Evolutionary conservation across 768 basidiomycete genomes (phyloP).

Genomic region (Xanthoconium stramineum): DNA sequence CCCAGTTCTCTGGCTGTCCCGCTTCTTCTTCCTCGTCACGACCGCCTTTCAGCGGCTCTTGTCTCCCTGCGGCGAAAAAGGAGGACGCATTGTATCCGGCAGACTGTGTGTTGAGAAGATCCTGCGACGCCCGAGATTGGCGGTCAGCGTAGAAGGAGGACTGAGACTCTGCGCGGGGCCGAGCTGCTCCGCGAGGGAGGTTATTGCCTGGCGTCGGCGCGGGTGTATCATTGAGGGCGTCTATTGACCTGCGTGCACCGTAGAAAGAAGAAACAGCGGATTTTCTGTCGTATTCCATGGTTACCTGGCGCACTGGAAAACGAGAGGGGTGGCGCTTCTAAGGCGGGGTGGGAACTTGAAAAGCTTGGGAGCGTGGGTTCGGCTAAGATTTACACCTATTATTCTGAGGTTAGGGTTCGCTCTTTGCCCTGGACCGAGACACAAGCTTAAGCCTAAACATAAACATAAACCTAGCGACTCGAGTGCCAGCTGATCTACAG

Average conservation of each 20-base stretch:
- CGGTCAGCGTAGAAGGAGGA: conserved; percentile 61
- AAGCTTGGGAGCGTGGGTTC: background rate
- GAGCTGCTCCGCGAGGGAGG: conserved; percentile 32
- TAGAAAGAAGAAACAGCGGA: conserved; percentile 82
- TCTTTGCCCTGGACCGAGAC: conserved; percentile 3
- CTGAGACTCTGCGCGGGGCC: conserved; percentile 61
- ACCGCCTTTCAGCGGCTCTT: conserved; percentile 78
- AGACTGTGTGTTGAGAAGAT: conserved; percentile 45
- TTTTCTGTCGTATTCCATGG: conserved; percentile 76
- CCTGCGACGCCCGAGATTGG: conserved; percentile 41
- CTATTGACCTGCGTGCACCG: conserved; percentile 57
- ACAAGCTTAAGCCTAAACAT: no score
- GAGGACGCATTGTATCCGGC: conserved; percentile 76
- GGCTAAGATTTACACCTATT: background rate
- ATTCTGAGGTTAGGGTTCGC: conserved; percentile 27
- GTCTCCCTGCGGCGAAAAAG: conserved; percentile 64
- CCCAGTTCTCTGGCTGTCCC: conserved; percentile 52
- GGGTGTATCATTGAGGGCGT: conserved; percentile 54
- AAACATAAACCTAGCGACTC: no score
- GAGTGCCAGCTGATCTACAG: no score
- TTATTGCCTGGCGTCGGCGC: conserved; percentile 19
- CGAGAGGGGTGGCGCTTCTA: background rate
- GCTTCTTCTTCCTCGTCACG: conserved; percentile 62
- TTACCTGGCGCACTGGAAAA: background rate
- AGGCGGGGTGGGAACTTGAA: conserved; percentile 13